Evolutionary conservation across 2,329 filamentous ascomycete species (phyloP).

Genomic region (Dothideomycetes sp.): DNA sequence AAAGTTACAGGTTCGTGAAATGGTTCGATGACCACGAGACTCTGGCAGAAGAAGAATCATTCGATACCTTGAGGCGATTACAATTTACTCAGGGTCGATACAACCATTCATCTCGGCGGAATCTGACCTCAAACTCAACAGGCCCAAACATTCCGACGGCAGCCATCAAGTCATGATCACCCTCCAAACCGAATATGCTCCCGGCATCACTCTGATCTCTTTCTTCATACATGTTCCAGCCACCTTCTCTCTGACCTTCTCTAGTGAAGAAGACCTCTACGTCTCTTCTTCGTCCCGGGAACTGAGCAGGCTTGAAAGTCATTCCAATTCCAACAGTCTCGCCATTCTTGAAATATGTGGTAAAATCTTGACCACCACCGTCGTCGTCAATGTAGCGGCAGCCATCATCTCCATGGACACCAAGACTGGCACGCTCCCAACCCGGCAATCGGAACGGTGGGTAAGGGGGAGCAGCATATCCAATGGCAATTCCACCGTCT

Average conservation of each 20-base stretch:
- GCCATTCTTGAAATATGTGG: conserved; percentile 51
- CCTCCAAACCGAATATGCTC: conserved; percentile 58
- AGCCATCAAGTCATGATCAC: conserved; percentile 45
- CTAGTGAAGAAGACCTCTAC: conserved; percentile 62
- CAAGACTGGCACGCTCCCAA: conserved; percentile 68
- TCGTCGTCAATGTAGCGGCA: conserved; percentile 66
- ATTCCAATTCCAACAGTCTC: conserved; percentile 66
- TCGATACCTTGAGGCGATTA: too few species aligned
- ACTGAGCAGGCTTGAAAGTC: conserved; percentile 37
- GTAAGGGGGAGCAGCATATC: conserved; percentile 65
- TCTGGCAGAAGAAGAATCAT: too few species aligned
- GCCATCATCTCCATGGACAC: conserved; percentile 73
- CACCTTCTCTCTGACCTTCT: conserved; percentile 49
- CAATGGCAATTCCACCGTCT: conserved; percentile 54
- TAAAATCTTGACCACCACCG: conserved; percentile 64
- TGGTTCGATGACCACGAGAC: too few species aligned
- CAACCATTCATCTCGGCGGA: conserved; percentile 24
- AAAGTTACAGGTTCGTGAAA: too few species aligned
- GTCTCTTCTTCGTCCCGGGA: conserved; percentile 25
- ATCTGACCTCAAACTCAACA: conserved; percentile 56
- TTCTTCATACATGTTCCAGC: conserved; percentile 70
- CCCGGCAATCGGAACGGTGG: conserved; percentile 69
- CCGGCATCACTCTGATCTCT: conserved; percentile 54
- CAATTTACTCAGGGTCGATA: conserved; percentile 22
- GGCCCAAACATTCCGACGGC: conserved; percentile 62